phyloP scores from a whole-genome alignment of 345 rosid species.

The Melaleuca alternifolia region DNA sequence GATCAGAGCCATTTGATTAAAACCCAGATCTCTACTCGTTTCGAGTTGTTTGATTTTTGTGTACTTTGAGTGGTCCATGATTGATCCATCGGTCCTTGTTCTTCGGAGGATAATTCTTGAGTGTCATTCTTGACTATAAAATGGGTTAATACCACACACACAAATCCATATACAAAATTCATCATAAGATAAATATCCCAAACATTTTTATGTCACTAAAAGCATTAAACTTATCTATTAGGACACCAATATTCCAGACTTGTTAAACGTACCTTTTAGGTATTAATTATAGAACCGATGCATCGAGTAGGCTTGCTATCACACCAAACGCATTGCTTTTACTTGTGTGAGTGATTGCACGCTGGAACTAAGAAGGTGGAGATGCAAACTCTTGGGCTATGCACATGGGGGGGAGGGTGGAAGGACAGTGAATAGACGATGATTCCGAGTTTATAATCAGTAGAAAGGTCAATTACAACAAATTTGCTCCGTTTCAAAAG shows the following conservation, averaged over 20 bases:
- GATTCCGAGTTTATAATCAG: neutral
- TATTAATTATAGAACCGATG: neutral
- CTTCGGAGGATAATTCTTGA: neutral
- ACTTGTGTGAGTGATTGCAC: neutral
- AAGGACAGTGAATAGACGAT: neutral
- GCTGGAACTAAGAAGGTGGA: neutral
- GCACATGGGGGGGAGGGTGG: neutral
- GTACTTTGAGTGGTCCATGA: neutral
- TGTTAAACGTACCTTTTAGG: neutral
- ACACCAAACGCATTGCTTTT: neutral
- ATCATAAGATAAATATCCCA: no score
- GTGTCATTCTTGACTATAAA: neutral
- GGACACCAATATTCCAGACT: no score
- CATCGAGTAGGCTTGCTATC: neutral
- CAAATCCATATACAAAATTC: no score
- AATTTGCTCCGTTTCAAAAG: neutral
- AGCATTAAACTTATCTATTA: no score
- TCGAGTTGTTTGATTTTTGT: neutral
- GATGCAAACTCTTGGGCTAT: neutral
- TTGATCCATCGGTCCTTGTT: neutral
- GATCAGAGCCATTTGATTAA: neutral
- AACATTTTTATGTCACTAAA: no score
- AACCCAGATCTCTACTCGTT: neutral
- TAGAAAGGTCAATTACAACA: neutral
- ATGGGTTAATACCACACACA: no score